Percentiles rank a stretch among this genome's conserved stretches.
Evolutionary conservation across 2,329 filamentous ascomycete species (phyloP).

Genomic region (Corynespora cassiicola): DNA sequence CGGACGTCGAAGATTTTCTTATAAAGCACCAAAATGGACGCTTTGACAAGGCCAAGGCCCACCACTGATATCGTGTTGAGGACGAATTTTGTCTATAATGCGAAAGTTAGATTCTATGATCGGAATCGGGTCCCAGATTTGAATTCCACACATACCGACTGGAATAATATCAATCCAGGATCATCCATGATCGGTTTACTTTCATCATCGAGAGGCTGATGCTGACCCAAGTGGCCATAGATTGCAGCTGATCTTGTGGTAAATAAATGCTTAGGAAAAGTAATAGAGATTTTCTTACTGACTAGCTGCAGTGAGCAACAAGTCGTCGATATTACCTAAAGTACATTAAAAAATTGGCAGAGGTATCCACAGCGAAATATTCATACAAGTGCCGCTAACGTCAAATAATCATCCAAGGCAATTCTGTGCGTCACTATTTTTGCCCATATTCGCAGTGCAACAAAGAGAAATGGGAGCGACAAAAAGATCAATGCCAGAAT

Average conservation of each 20-base stretch:
- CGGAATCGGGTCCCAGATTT: background rate
- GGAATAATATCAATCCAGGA: conserved; percentile 28
- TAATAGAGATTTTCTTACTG: conserved; percentile 17
- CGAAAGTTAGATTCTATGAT: background rate
- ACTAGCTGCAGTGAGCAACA: conserved; percentile 26
- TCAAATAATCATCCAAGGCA: conserved; percentile 28
- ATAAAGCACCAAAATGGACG: conserved; percentile 37
- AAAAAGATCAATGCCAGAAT: conserved; percentile 23
- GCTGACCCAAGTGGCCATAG: conserved; percentile 27
- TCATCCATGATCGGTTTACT: conserved; percentile 29
- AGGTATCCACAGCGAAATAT: background rate
- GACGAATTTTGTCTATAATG: conserved; percentile 30
- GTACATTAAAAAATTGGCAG: conserved; percentile 6
- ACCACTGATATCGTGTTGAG: conserved; percentile 33
- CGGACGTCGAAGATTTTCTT: conserved; percentile 33
- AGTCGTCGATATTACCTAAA: conserved; percentile 22
- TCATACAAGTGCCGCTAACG: conserved; percentile 25
- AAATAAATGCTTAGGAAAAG: background rate
- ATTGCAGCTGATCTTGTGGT: conserved; percentile 17
- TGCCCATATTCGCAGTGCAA: conserved; percentile 28
- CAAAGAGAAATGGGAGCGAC: conserved; percentile 21
- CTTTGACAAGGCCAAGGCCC: conserved; percentile 33
- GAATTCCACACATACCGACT: conserved; percentile 18
- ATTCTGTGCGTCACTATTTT: conserved; percentile 25
- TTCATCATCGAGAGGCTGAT: conserved; percentile 24